Percentiles rank a stretch among this genome's conserved stretches.
phyloP scores from a whole-genome alignment of 2,329 filamentous ascomycete genomes.

The Karstenula rhodostoma region DNA sequence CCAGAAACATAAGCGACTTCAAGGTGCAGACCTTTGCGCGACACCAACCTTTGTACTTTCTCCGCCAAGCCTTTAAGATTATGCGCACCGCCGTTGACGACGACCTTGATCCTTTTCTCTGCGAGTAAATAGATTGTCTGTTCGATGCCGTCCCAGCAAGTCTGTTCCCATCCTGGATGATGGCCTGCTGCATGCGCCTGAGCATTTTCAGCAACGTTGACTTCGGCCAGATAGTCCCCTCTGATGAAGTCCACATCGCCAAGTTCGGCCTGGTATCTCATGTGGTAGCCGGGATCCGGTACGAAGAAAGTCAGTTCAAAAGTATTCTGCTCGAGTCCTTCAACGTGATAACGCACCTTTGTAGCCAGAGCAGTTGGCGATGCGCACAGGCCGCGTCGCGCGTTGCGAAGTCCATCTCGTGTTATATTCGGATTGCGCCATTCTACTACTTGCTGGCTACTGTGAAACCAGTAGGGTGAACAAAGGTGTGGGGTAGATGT shows the following conservation, averaged over 20 bases:
- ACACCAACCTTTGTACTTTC: conserved; percentile 52
- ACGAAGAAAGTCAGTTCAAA: conserved; percentile 5
- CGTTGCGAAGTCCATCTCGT: conserved; percentile 39
- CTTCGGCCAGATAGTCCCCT: conserved; percentile 54
- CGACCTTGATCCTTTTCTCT: conserved; percentile 61
- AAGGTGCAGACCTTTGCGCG: conserved; percentile 46
- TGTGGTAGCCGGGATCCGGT: conserved; percentile 50
- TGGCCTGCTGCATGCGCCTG: conserved; percentile 50
- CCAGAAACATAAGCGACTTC: conserved; percentile 57
- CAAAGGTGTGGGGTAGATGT: neutral
- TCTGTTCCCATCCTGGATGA: conserved; percentile 56
- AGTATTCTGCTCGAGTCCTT: neutral
- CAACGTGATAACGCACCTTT: conserved; percentile 27
- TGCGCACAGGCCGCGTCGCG: conserved; percentile 43
- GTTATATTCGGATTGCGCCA: conserved; percentile 28
- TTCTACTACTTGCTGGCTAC: conserved; percentile 5
- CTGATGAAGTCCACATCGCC: conserved; percentile 52
- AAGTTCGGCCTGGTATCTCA: conserved; percentile 45
- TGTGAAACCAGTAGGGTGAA: neutral
- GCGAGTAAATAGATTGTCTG: conserved; percentile 57
- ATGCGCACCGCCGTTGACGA: conserved; percentile 65
- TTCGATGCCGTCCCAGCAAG: conserved; percentile 59
- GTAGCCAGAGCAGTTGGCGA: conserved; percentile 51
- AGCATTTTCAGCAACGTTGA: conserved; percentile 57
- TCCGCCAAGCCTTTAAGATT: conserved; percentile 63